A percentile compares a stretch with the other conserved stretches of the same genome.
These are phyloP conservation scores for Magnaporthiopsis incrustans DNA, from an alignment of 2,329 filamentous ascomycete genomes.

Conservation along the genomic window DNA sequence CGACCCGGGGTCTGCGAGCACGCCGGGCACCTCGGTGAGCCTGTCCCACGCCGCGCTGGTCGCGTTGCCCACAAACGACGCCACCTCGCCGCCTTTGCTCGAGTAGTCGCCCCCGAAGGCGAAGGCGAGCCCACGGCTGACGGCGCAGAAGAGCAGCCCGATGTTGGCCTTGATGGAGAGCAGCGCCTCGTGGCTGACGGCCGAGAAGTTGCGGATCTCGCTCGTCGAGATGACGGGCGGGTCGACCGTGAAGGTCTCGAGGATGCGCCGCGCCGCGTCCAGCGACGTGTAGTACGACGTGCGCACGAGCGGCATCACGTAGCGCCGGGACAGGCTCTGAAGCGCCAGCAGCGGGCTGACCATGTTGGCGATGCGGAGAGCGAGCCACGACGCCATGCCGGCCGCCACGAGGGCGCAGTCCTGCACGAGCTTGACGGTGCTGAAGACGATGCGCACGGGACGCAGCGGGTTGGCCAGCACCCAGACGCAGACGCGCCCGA, in stretches of 20 bases:
- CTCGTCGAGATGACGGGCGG: conserved; percentile 41
- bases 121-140: conserved; percentile 31
- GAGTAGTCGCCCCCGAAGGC: conserved; percentile 36
- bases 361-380: conserved; percentile 28
- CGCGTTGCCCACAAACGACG: conserved; percentile 15
- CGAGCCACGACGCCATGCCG: conserved; percentile 40
- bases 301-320: conserved; percentile 12
- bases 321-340: conserved; percentile 11
- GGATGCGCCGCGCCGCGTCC: conserved; percentile 37
- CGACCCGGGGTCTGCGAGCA: conserved; percentile 37
- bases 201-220: conserved; percentile 70
- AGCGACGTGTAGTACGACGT: conserved; percentile 33
- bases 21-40: conserved; percentile 24
- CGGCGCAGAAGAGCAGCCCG: conserved; percentile 27
- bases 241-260: conserved; percentile 42
- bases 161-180: conserved; percentile 50
- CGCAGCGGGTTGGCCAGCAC: conserved; percentile 72
- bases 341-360: conserved; percentile 28
- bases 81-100: conserved; percentile 19
- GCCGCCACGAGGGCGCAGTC: conserved; percentile 62
- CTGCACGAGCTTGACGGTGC: conserved; percentile 68
- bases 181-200: conserved; percentile 65
- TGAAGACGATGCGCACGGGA: conserved; percentile 64
- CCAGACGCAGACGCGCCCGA: conserved; percentile 77
- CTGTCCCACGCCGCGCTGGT: conserved; percentile 16